Base-by-base conservation (phyloP, 139 green algal species). In the Closterium sp. region DNA sequence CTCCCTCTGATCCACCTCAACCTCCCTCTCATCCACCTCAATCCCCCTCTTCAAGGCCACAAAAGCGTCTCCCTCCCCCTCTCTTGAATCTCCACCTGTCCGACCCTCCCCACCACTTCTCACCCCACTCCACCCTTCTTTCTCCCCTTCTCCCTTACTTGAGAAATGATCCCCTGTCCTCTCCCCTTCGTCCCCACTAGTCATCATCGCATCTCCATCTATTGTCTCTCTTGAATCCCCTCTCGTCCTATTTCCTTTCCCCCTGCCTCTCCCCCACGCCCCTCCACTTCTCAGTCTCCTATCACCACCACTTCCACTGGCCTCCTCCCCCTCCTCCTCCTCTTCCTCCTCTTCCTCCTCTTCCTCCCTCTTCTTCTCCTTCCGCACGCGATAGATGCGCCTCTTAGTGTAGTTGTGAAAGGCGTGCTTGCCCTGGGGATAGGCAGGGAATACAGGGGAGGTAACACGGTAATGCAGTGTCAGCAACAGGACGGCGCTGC, bases 391-490 rank as follows among this genome's bases (percentile, higher is more conserved):
- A 34, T 93, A 93, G 10, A 93, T 6, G 28, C 87, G 38, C 19
- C 90, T 33, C 33, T 87, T 34, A 8, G 91, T 94, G 35, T 93
- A 94, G 88, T 94, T 94, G 84, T 92, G 91, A 32, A 94, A 94
- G 25, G 91, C 35, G 33, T 94, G 87, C 85, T 90, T 84, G 34
- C 91, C 91, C 91, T 93, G 91, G 16, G 84, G n/a, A 3, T 30
- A 9, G 4, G 28, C 4, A 55, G 36, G 38, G 38, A 66, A 10
- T 10, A 12, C 38, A 55, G 6, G 6, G 6, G 36, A 4, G 6
- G 36, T 12, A 23, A 10, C 38, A 10, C 38, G 38, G 16, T 66
- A 66, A 66, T 66, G n/a, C n/a, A n/a, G n/a, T n/a, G n/a, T n/a
- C n/a, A n/a, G n/a, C n/a, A n/a, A n/a, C n/a, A n/a, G n/a, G n/a